Conservation (phyloP, 192 early-diverging fungal genomes). For the Coemansia nantahalensis region DNA sequence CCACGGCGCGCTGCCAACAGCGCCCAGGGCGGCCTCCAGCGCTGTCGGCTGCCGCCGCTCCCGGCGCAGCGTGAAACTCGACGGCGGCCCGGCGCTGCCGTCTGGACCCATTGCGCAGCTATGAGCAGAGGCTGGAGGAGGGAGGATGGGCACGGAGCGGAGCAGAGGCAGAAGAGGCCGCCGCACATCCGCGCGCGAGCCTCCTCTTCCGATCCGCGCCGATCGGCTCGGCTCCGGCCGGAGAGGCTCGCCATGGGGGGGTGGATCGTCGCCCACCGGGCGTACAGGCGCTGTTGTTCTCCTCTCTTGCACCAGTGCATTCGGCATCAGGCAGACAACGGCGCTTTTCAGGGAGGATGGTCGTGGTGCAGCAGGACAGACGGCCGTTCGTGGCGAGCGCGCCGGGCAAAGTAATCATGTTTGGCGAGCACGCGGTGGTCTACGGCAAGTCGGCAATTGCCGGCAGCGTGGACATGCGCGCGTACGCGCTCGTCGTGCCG, state of each 20-base stretch:
- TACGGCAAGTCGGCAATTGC: slow-evolving; percentile 87
- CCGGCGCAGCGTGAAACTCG: slow-evolving; percentile 34
- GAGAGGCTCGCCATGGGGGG: too few relatives aligned
- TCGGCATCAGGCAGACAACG: neutral
- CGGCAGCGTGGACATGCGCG: slow-evolving; percentile 73
- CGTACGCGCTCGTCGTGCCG: slow-evolving; percentile 63
- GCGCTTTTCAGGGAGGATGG: slow-evolving; percentile 24
- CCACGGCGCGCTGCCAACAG: slow-evolving; percentile 5
- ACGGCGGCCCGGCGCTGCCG: slow-evolving; percentile 11
- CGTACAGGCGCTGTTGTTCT: too few relatives aligned
- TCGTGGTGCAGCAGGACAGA: slow-evolving; percentile 5
- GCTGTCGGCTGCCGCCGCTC: slow-evolving; percentile 4
- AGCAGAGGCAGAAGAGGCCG: too few relatives aligned
- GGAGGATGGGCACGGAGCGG: too few relatives aligned
- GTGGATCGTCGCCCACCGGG: too few relatives aligned
- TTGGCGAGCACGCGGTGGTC: slow-evolving; percentile 98
- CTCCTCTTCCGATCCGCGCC: too few relatives aligned
- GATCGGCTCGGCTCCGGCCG: too few relatives aligned
- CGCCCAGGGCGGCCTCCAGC: neutral
- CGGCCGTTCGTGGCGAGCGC: slow-evolving; percentile 66
- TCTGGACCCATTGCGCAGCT: neutral
- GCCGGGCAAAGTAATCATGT: slow-evolving; percentile 97
- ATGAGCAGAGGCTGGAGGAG: too few relatives aligned
- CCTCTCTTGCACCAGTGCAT: too few relatives aligned
- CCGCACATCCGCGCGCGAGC: too few relatives aligned